phyloP scores from a whole-genome alignment of 805 yeast species.

The Starmerella stigmatis region DNA sequence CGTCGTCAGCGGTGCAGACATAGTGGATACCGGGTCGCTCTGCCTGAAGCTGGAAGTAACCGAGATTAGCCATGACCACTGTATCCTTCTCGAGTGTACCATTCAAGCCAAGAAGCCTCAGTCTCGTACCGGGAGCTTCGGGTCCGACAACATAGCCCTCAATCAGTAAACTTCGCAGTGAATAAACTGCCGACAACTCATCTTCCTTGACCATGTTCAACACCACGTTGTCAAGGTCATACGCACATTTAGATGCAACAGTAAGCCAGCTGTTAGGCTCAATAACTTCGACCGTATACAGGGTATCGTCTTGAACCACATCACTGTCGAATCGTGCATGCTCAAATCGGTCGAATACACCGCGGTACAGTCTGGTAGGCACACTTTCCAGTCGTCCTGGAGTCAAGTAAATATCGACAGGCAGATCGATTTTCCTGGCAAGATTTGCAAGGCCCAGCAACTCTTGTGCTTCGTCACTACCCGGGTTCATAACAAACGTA shows the following conservation, averaged over 20 bases:
- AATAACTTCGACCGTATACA: slow-evolving; percentile 48
- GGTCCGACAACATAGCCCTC: slow-evolving; percentile 33
- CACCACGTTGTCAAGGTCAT: slow-evolving; percentile 57
- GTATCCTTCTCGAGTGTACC: slow-evolving; percentile 38
- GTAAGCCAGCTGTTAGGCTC: slow-evolving; percentile 62
- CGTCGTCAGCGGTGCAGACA: slow-evolving; percentile 8
- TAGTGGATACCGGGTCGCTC: slow-evolving; percentile 57
- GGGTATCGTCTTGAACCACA: slow-evolving; percentile 40
- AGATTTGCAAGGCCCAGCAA: slow-evolving; percentile 37
- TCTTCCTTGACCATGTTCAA: slow-evolving; percentile 32
- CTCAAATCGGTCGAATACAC: slow-evolving; percentile 24
- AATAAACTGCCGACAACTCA: slow-evolving; percentile 38
- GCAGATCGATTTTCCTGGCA: slow-evolving; percentile 25
- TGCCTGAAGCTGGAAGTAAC: slow-evolving; percentile 71
- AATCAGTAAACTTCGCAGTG: slow-evolving; percentile 45
- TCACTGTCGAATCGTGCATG: slow-evolving; percentile 32
- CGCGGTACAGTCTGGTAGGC: slow-evolving; percentile 19
- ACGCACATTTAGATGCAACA: slow-evolving; percentile 39
- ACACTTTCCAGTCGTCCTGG: slow-evolving; percentile 9
- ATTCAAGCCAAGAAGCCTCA: slow-evolving; percentile 34
- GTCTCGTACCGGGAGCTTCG: slow-evolving; percentile 38
- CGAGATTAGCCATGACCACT: slow-evolving; percentile 64
- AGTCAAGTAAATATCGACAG: slow-evolving; percentile 34
- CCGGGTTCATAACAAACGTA: slow-evolving; percentile 51
- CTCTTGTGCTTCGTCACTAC: slow-evolving; percentile 57